Percentiles rank a stretch among this genome's conserved stretches.
Evolutionary conservation across 257 asterid species (phyloP).

Genomic region (Catharanthus roseus): DNA sequence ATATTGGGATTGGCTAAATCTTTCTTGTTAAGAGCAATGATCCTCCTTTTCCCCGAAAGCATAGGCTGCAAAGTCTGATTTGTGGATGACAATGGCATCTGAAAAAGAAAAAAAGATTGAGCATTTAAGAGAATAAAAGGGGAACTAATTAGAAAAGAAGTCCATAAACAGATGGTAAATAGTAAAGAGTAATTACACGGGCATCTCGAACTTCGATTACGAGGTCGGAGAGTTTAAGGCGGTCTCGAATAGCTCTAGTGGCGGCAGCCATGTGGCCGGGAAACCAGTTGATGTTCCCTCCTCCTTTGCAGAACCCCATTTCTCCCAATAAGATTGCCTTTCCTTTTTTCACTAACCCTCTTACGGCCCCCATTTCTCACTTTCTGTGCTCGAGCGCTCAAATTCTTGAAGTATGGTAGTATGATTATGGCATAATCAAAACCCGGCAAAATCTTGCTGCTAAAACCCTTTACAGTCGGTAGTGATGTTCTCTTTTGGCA

Average conservation of each 20-base stretch:
- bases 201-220: conserved; percentile 97
- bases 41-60: conserved; percentile 65
- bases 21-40: conserved; percentile 88
- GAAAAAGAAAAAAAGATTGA: conserved; percentile 2
- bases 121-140: neutral
- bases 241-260: conserved; percentile 89
- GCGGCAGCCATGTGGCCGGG: conserved; percentile 99
- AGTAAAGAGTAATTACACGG: conserved; percentile 49
- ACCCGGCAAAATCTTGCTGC: neutral
- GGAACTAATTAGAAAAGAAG: too few relatives aligned
- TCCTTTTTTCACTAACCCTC: conserved; percentile 36
- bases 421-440: neutral
- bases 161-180: neutral
- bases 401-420: too few relatives aligned
- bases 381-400: neutral
- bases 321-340: conserved; percentile 47
- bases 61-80: conserved; percentile 73
- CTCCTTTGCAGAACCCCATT: conserved; percentile 73
- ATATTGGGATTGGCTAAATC: conserved; percentile 90
- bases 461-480: neutral
- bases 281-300: conserved; percentile 83
- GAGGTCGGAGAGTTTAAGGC: conserved; percentile 74
- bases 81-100: conserved; percentile 88
- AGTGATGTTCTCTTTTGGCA: too few relatives aligned
- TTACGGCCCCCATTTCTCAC: conserved; percentile 33